Evolutionary conservation across 176 grass and related monocot genomes (phyloP).

Genomic region (Oryza longistaminata): DNA sequence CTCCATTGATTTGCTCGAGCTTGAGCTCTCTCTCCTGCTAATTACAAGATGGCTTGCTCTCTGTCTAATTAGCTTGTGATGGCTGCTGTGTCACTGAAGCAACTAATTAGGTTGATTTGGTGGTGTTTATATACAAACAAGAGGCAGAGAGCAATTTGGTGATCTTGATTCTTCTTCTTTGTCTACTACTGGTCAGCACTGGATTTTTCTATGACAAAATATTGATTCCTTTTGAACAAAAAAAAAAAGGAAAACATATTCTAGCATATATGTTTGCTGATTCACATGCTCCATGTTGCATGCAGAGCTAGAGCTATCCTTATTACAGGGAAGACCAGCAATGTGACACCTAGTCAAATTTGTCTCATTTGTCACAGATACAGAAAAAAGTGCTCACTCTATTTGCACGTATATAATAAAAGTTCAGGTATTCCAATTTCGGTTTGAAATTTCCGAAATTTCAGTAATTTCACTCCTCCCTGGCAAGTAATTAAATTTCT

Average conservation of each 20-base stretch:
- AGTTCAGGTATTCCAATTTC: no score
- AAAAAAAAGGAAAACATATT: neutral
- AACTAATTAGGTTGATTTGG: no score
- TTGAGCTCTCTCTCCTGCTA: neutral
- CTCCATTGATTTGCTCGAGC: neutral
- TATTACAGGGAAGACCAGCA: neutral
- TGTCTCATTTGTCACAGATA: neutral
- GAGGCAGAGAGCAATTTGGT: neutral
- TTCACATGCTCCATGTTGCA: constrained; percentile 21
- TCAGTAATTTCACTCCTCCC: no score
- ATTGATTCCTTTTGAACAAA: neutral
- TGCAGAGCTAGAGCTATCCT: neutral
- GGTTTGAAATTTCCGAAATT: no score
- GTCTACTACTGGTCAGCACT: neutral
- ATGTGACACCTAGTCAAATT: neutral
- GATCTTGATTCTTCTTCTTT: neutral
- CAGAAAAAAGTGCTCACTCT: neutral
- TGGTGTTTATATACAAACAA: constrained; percentile 11
- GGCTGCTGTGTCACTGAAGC: neutral
- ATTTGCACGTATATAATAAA: no score
- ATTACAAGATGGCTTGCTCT: neutral
- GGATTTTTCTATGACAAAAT: neutral
- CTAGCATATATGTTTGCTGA: constrained; percentile 31
- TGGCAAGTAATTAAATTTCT: no score
- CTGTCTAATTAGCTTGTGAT: neutral